A percentile compares a stretch with the other conserved stretches of the same genome.
phyloP scores from a whole-genome alignment of 2,329 filamentous ascomycete genomes.

The Aspergillus pseudoterreus region DNA sequence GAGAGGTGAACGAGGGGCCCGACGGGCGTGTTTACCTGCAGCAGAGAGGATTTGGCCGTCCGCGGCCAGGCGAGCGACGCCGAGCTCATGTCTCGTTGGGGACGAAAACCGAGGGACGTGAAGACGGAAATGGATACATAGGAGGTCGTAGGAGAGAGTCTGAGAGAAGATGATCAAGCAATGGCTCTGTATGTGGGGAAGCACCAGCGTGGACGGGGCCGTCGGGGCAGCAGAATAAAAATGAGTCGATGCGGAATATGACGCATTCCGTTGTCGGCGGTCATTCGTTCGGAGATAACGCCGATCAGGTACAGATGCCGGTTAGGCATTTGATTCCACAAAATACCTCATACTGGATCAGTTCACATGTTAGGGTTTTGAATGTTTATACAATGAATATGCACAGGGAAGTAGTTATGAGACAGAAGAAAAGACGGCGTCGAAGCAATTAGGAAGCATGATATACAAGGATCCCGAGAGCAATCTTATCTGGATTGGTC shows the following conservation, averaged over 20 bases:
- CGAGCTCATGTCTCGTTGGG: constrained; percentile 32
- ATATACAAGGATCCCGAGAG: too few relatives aligned
- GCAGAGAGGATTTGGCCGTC: constrained; percentile 24
- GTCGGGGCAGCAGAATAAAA: constrained; percentile 9
- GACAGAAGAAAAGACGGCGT: too few relatives aligned
- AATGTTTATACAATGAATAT: too few relatives aligned
- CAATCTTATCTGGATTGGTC: too few relatives aligned
- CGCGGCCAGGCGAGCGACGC: constrained; percentile 29
- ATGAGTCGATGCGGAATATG: constrained; percentile 19
- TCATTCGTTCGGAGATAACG: constrained; percentile 7
- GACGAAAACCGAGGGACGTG: constrained; percentile 6
- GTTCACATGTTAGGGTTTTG: too few relatives aligned
- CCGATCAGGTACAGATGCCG: not conserved
- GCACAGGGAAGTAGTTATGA: too few relatives aligned
- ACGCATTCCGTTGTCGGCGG: constrained; percentile 12
- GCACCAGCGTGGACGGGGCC: constrained; percentile 6
- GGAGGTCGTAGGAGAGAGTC: constrained; percentile 4
- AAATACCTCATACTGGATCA: not conserved
- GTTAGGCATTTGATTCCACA: too few relatives aligned
- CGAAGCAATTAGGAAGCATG: too few relatives aligned
- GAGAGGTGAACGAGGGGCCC: constrained; percentile 1
- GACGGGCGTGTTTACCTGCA: constrained; percentile 21
- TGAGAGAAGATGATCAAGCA: constrained; percentile 1
- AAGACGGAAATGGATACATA: constrained; percentile 14
- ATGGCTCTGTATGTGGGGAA: constrained; percentile 4